phyloP scores from a whole-genome alignment of 176 grass and related monocot species.

The Pontederia crassipes region DNA sequence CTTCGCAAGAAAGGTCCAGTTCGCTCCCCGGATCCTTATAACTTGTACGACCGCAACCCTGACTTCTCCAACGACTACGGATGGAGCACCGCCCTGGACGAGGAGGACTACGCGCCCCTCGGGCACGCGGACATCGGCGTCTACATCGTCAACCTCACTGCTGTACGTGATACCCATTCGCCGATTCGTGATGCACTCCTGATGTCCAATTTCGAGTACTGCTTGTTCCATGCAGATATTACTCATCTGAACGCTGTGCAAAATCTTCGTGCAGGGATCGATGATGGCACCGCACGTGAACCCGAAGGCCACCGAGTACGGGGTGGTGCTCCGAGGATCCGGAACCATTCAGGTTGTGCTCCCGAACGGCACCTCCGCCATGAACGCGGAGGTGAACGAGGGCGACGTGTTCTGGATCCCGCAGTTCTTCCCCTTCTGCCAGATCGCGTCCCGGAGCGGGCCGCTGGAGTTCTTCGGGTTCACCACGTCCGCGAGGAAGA shows the following conservation, averaged over 20 bases:
- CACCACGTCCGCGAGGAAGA: conserved; percentile 64
- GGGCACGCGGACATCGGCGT: conserved; percentile 55
- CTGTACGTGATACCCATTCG: conserved; percentile 15
- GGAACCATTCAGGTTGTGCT: conserved; percentile 56
- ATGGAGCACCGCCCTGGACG: conserved; percentile 60
- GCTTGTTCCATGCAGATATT: no score
- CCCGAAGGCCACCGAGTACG: conserved; percentile 70
- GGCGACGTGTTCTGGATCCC: conserved; percentile 87
- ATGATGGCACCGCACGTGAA: conserved; percentile 88
- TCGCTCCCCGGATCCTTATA: conserved; percentile 47
- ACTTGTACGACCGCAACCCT: conserved; percentile 49
- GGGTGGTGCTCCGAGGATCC: conserved; percentile 48
- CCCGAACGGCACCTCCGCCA: conserved; percentile 70
- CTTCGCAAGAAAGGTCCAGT: conserved; percentile 20
- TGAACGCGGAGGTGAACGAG: conserved; percentile 37
- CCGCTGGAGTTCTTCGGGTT: conserved; percentile 89
- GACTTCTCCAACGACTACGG: conserved; percentile 68
- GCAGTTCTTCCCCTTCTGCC: conserved; percentile 77
- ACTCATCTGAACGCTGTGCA: no score
- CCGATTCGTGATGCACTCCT: background rate
- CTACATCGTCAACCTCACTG: conserved; percentile 79
- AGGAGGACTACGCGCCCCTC: conserved; percentile 48
- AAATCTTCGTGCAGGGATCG: conserved; percentile 38
- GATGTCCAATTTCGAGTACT: no score
- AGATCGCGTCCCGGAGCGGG: conserved; percentile 51